phyloP scores from a whole-genome alignment of 2,329 filamentous ascomycete species.

The Cytospora piceicola region DNA sequence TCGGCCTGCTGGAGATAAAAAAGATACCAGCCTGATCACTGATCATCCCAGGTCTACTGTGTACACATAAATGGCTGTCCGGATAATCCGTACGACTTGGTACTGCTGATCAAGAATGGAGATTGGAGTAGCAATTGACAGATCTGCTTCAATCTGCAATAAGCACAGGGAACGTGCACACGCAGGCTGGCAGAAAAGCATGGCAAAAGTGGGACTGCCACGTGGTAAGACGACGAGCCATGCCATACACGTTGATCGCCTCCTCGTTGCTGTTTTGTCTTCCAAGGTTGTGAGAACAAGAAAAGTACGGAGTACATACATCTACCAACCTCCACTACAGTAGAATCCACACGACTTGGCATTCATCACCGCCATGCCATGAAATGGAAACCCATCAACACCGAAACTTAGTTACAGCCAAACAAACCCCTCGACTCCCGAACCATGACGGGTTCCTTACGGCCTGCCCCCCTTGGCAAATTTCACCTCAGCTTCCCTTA shows the following conservation, averaged over 20 bases:
- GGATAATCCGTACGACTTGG: not conserved
- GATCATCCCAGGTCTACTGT: too few relatives aligned
- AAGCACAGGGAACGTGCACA: conserved; percentile 16
- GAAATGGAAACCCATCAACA: not conserved
- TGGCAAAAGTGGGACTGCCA: conserved; percentile 31
- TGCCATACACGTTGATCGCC: conserved; percentile 24
- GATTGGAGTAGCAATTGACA: not conserved
- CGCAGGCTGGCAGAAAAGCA: conserved; percentile 15
- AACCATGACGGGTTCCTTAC: not conserved
- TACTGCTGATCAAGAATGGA: too few relatives aligned
- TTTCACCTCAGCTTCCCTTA: not conserved
- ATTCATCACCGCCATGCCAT: too few relatives aligned
- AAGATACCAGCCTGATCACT: too few relatives aligned
- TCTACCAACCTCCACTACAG: too few relatives aligned
- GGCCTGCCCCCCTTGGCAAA: not conserved
- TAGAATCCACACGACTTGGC: too few relatives aligned
- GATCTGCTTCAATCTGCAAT: conserved; percentile 19
- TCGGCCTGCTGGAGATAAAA: too few relatives aligned
- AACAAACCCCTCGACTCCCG: too few relatives aligned
- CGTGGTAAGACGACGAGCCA: conserved; percentile 25
- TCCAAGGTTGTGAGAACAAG: too few relatives aligned
- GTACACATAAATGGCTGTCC: too few relatives aligned
- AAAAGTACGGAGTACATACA: not conserved
- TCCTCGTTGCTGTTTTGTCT: not conserved
- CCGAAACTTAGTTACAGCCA: not conserved